Base-by-base conservation (phyloP, 108 stramenopile genomes). In the Fragilariopsis cylindrus region DNA sequence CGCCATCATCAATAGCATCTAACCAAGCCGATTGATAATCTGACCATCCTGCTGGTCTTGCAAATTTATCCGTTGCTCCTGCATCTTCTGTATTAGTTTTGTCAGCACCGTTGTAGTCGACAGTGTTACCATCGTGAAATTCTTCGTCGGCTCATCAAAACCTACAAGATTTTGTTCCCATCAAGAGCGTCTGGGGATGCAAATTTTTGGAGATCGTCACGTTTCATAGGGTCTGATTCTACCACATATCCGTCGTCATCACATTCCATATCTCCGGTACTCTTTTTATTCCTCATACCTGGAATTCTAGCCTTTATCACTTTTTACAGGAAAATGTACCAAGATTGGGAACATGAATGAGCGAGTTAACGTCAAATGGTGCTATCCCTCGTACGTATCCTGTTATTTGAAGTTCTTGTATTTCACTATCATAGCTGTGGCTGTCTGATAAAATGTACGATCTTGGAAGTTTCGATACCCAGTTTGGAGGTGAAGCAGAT, bases 91-190 rank as follows among this genome's bases (percentile, higher is more conserved):
- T 44, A 63, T 45, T 63, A 4, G 63, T 76, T 41, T 79, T 66
- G 21, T 69, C 57, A 1, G 58, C 70, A 50, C 80, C 85, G 7
- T 73, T 81, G n/a, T 86, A 76, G 39, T 82, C 86, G 12, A 88
- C 85, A 2, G 50, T 30, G 4, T 73, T 78, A 19, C 81, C 74
- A 40, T 72, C 81, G 43, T 63, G 42, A 66, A 72, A 45, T 15
- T 71, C 63, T 7, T 75, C 87, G 48, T 82, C 83, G 13, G 84
- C 87, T 98, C 98, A 67, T 99, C 97, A 79, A 95, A 96, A 18
- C 98, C 97, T 21, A 98, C 95, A 70, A 98, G 91, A 65, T 98
- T 99, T 83, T 99, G 99, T 73, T 99, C 99, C 98, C 99, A 30
- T 94, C 93, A 60, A 98, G 80, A 4, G 83, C 88, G 81, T 99